phyloP scores from a whole-genome alignment of 768 basidiomycete genomes.

The Sarcodon aspratus region DNA sequence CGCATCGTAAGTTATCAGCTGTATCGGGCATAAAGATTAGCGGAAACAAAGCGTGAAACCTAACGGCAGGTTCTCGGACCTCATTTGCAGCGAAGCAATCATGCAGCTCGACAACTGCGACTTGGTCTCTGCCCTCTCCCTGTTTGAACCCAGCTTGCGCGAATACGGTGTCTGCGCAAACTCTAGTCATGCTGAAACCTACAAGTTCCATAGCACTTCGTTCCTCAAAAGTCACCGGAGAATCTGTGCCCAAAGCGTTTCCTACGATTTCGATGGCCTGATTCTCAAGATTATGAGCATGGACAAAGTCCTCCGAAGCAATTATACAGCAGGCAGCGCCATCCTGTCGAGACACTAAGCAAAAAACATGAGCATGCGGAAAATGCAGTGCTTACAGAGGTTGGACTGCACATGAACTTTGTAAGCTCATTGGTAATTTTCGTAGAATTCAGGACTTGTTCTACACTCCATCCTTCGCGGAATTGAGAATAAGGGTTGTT shows the following conservation, averaged over 20 bases:
- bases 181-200: conserved; percentile 71
- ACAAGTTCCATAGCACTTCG: conserved; percentile 69
- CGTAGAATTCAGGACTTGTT: conserved; percentile 54
- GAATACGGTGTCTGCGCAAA: conserved; percentile 59
- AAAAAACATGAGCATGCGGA: neutral
- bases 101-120: conserved; percentile 80
- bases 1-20: conserved; percentile 78
- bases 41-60: neutral
- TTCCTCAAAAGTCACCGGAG: conserved; percentile 50
- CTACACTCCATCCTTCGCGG: conserved; percentile 62
- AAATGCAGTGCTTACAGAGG: conserved; percentile 36
- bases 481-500: conserved; percentile 87
- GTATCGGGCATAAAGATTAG: neutral
- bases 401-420: conserved; percentile 83
- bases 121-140: conserved; percentile 53
- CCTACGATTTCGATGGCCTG: conserved; percentile 80
- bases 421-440: conserved; percentile 68
- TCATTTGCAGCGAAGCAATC: conserved; percentile 83
- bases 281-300: conserved; percentile 60
- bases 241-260: conserved; percentile 56
- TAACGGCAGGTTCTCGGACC: conserved; percentile 22
- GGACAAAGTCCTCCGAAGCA: conserved; percentile 72
- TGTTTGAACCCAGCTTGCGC: conserved; percentile 54
- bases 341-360: conserved; percentile 29
- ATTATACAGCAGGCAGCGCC: conserved; percentile 70